Evolutionary conservation across 495 filamentous ascomycete genomes (phyloP).

Genomic region (Aspergillus baeticus): DNA sequence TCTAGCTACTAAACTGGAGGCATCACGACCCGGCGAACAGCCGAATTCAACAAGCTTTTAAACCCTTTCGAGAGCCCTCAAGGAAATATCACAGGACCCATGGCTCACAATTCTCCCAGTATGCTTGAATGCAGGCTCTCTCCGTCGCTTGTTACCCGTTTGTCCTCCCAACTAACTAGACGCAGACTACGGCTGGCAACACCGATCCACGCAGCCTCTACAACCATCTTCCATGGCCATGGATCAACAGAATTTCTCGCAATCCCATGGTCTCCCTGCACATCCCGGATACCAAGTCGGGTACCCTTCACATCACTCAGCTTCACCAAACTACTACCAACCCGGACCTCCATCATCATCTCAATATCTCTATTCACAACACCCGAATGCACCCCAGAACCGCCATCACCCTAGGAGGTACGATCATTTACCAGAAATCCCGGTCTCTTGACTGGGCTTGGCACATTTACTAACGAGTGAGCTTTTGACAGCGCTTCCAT

Average conservation of each 20-base stretch:
- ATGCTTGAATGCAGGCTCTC: constrained; percentile 5
- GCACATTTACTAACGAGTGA: neutral
- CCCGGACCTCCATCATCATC: constrained; percentile 15
- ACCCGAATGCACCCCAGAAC: constrained; percentile 11
- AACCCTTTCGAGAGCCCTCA: too few relatives aligned
- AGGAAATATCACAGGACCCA: neutral
- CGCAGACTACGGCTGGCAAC: constrained; percentile 27
- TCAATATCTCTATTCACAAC: constrained; percentile 25
- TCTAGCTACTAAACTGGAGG: too few relatives aligned
- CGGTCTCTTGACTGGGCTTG: too few relatives aligned
- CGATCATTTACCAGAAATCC: too few relatives aligned
- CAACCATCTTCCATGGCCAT: constrained; percentile 21
- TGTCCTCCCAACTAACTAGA: constrained; percentile 5
- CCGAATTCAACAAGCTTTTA: too few relatives aligned
- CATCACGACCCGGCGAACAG: too few relatives aligned
- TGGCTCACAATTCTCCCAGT: constrained; percentile 27
- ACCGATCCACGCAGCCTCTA: constrained; percentile 21
- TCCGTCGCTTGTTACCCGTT: neutral
- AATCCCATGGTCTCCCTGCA: constrained; percentile 17
- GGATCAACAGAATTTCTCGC: constrained; percentile 23
- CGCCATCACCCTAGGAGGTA: constrained; percentile 27
- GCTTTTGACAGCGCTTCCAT: constrained; percentile 15
- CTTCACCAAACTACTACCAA: constrained; percentile 21
- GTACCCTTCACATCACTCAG: constrained; percentile 15
- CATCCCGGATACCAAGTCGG: constrained; percentile 17